Evolutionary conservation across 2,329 filamentous ascomycete genomes (phyloP), one percentile per base, ranked within the genome.

Genomic region (Xylaria sp.): DNA sequence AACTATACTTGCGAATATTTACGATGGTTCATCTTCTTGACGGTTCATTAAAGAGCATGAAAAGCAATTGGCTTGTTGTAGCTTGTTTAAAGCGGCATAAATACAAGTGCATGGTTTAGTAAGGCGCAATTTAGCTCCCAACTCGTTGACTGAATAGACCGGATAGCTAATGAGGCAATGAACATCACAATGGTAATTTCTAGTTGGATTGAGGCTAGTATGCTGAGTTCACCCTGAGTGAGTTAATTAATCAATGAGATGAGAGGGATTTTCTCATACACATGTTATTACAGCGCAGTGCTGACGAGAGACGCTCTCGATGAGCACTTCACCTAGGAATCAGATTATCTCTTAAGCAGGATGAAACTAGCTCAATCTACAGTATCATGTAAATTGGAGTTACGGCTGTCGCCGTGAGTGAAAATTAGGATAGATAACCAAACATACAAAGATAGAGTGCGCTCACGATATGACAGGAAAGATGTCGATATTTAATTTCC

Each of bases 401-500:
- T 23, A 23, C 38, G 23, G 26, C 31, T n/a, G 4, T 20, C n/a
- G 40, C 56, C 38, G 56, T 23, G 38, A 46, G 33, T 31, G 23
- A 28, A n/a, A 13, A 20, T 42, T 5, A n/a, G 20, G 33, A n/a
- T 15, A 17, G 40, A 17, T 56, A 38, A 36, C 20, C 31, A 56
- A 2, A 36, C 13, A 48, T 28, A 28, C 28, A 28, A 13, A 31
- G 4, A 3, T 17, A 9, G 26, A 15, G 53, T 36, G 53, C n/a
- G 33, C 53, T 56, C 36, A 28, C 11, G 11, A 42, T 20, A 26
- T 33, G 38, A 59, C 26, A 46, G 31, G 13, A 23, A 26, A 31
- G 10, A 46, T 40, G 23, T 20, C 56, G 40, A 59, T 26, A 23
- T n/a, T 33, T 59, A 59, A 59, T 59, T 46, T 64, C 44, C 44